Evolutionary conservation across 2,329 filamentous ascomycete genomes (phyloP).

Genomic region (Ophiostoma triangulosporum): DNA sequence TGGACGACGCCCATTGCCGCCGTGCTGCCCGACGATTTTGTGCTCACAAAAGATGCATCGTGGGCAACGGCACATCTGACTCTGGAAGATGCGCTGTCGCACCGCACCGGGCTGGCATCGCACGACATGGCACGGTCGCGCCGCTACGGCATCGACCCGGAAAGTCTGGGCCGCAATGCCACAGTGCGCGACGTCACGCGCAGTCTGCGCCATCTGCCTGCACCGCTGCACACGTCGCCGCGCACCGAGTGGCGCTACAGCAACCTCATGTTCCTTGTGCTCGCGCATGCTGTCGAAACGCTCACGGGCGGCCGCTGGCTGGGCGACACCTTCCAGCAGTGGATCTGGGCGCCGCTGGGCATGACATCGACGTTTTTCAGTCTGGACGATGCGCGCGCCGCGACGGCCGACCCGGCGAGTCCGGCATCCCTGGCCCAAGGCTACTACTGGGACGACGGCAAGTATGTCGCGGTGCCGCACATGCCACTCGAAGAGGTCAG

Average conservation of each 20-base stretch:
- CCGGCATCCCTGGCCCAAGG: slow-evolving; percentile 24
- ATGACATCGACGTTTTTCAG: slow-evolving; percentile 29
- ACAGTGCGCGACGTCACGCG: slow-evolving; percentile 24
- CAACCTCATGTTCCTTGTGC: slow-evolving; percentile 38
- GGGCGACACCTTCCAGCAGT: slow-evolving; percentile 24
- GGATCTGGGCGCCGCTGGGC: slow-evolving; percentile 29
- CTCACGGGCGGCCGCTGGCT: slow-evolving; percentile 23
- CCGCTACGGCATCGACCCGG: slow-evolving; percentile 18
- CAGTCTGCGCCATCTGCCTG: slow-evolving; percentile 28
- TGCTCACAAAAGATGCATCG: slow-evolving; percentile 24
- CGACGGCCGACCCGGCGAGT: slow-evolving; percentile 12
- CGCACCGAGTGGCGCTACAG: slow-evolving; percentile 34
- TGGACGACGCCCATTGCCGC: slow-evolving; percentile 32
- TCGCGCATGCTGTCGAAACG: slow-evolving; percentile 31
- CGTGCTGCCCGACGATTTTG: slow-evolving; percentile 37
- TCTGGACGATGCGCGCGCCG: slow-evolving; percentile 19
- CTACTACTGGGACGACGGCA: slow-evolving; percentile 26
- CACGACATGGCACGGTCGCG: slow-evolving; percentile 24
- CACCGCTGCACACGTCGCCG: slow-evolving; percentile 22
- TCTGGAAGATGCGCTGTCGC: slow-evolving; percentile 38
- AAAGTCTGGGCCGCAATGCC: slow-evolving; percentile 21
- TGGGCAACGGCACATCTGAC: slow-evolving; percentile 32
- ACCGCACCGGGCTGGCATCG: slow-evolving; percentile 34
- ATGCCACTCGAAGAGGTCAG: slow-evolving; percentile 20
- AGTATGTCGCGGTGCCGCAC: slow-evolving; percentile 18